Conservation (phyloP, 768 basidiomycete species). For the Pulveroboletus sp. region DNA sequence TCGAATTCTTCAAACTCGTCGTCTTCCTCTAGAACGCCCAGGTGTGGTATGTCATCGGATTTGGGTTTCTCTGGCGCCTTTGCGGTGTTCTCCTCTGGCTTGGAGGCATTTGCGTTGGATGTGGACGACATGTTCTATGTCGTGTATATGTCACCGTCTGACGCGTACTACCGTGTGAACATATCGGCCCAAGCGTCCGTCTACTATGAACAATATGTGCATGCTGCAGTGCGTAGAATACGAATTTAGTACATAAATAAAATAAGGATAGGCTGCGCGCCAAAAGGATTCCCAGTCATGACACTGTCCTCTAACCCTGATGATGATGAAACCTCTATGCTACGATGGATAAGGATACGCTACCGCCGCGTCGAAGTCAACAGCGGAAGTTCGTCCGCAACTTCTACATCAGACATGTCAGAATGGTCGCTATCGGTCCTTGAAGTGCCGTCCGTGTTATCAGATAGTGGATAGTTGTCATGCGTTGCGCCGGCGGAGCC, state of each 20-base stretch:
- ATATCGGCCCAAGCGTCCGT: not conserved
- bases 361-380: too few relatives aligned
- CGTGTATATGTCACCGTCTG: not conserved
- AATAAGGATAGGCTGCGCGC: constrained; percentile 31
- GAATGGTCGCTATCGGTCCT: constrained; percentile 25
- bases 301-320: constrained; percentile 9
- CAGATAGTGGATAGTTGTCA: constrained; percentile 24
- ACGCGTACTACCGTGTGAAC: constrained; percentile 26
- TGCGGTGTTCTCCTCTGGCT: constrained; percentile 31
- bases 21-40: constrained; percentile 94
- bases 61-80: constrained; percentile 37
- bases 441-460: constrained; percentile 15
- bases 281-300: not conserved
- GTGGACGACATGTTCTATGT: constrained; percentile 39
- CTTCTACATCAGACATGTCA: constrained; percentile 24
- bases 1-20: constrained; percentile 96
- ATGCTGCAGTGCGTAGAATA: constrained; percentile 1
- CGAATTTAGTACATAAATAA: constrained; percentile 25
- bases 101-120: constrained; percentile 49
- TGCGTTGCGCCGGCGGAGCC: constrained; percentile 16
- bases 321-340: constrained; percentile 6
- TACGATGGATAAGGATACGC: constrained; percentile 15
- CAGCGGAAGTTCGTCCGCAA: constrained; percentile 27
- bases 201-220: constrained; percentile 7
- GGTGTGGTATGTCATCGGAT: constrained; percentile 53